Base-by-base conservation (phyloP, 257 asterid species). In the Echites panduratus region DNA sequence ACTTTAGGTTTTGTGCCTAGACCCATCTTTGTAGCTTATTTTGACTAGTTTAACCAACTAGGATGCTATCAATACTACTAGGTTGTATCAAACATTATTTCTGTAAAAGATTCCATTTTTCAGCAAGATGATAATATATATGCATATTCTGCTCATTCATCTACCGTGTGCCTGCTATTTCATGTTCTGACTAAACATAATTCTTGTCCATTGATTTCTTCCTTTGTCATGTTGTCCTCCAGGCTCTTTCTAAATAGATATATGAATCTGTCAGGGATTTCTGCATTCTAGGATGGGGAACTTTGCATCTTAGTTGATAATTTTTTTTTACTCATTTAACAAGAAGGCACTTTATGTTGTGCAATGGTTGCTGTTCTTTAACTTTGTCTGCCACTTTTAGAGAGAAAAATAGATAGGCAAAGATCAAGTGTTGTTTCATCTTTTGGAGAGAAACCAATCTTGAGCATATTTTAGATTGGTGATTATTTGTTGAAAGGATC, bases 331-430 rank as follows among this genome's bases (percentile, higher is more conserved):
- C 7, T 73, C 38, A 35, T 19, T 13, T 26, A 38, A 50, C 17
- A 49, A 13, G 24, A 63, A 49, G n/a, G 35, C 44, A 40, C 9
- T 54, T 52, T 59, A 20, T 70, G 63, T 9, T 57, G 38, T 57
- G n/a, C 57, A 70, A 35, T 53, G 20, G 5, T 35, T 12, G 53
- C 20, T n/a, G 17, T 52, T 7, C 17, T 52, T 24, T 70, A 4
- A 52, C 50, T 10, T n/a, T n/a, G n/a, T n/a, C n/a, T n/a, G n/a
- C n/a, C n/a, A n/a, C n/a, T n/a, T n/a, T n/a, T n/a, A n/a, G n/a
- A n/a, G n/a, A 53, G 22, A 70, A 44, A 69, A 49, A 50, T 17
- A 29, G 49, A 22, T 35, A 11, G 74, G 70, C n/a, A 70, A 50
- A 70, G 41, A 29, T 53, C 47, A 54, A 70, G 54, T 70, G 9